phyloP scores from a whole-genome alignment of 2,329 filamentous ascomycete genomes.

The Curvularia sp. region DNA sequence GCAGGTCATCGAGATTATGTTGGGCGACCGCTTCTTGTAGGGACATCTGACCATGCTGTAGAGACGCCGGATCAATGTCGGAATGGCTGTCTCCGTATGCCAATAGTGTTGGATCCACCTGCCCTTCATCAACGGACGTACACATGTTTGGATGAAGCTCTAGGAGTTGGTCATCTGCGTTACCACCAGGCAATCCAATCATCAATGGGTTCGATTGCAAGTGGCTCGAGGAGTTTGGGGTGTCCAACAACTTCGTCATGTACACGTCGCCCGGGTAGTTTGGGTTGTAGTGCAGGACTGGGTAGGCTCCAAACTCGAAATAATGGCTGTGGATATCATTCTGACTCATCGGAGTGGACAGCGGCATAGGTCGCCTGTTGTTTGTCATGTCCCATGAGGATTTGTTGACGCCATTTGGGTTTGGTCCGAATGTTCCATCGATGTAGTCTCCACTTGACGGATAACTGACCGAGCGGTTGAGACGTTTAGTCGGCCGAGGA shows the following conservation, averaged over 20 bases:
- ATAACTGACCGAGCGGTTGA: conserved; percentile 38
- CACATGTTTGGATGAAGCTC: conserved; percentile 38
- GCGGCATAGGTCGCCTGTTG: conserved; percentile 57
- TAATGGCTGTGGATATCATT: conserved; percentile 58
- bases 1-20: conserved; percentile 37
- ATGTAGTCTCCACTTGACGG: conserved; percentile 38
- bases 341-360: conserved; percentile 51
- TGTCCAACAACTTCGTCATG: conserved; percentile 51
- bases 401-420: conserved; percentile 48
- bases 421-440: conserved; percentile 38
- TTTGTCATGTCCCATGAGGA: conserved; percentile 62
- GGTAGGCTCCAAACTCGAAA: conserved; percentile 58
- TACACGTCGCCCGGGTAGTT: conserved; percentile 49
- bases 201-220: conserved; percentile 44
- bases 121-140: conserved; percentile 46
- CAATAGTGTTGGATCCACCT: conserved; percentile 54
- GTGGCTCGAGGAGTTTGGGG: conserved; percentile 35
- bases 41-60: conserved; percentile 40
- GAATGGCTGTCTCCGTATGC: conserved; percentile 38
- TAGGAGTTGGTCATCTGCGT: conserved; percentile 48
- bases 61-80: conserved; percentile 28
- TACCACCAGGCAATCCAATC: conserved; percentile 50
- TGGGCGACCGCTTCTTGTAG: conserved; percentile 42
- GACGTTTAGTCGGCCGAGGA: conserved; percentile 31
- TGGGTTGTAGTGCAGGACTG: conserved; percentile 40